phyloP scores from a whole-genome alignment of 208 protist genomes.

The Plasmodiophora brassicae region DNA sequence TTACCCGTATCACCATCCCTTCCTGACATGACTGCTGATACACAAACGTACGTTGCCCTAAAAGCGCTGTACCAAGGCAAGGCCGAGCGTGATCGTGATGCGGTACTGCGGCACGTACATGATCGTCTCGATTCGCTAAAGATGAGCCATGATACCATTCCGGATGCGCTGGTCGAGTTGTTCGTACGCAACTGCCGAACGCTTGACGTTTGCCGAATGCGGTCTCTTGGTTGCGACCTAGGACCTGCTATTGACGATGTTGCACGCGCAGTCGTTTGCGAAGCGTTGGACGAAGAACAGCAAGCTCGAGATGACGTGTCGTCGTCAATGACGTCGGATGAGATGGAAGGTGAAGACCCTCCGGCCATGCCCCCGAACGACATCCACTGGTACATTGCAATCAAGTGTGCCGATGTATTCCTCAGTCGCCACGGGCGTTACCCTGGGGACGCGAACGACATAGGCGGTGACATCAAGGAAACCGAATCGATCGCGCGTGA shows the following conservation, averaged over 20 bases:
- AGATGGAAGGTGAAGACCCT: background rate
- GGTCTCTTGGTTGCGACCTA: background rate
- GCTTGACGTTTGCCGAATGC: background rate
- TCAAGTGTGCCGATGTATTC: constrained; percentile 26
- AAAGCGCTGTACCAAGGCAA: constrained; percentile 52
- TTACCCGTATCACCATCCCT: constrained; percentile 78
- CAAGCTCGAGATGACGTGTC: background rate
- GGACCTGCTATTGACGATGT: background rate
- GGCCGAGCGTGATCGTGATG: constrained; percentile 35
- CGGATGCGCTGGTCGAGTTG: background rate
- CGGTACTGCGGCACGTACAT: constrained; percentile 7
- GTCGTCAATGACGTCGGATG: background rate
- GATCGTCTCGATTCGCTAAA: background rate
- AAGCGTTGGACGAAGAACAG: background rate
- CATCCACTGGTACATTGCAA: constrained; percentile 34
- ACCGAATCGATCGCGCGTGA: background rate
- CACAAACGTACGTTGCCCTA: constrained; percentile 79
- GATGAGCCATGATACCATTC: background rate
- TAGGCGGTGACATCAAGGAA: background rate
- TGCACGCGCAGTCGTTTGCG: background rate
- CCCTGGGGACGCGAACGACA: background rate
- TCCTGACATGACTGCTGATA: constrained; percentile 88
- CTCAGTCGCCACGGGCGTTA: background rate
- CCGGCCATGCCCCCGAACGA: constrained; percentile 1
- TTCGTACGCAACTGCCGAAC: constrained; percentile 23